Evolutionary conservation across 1,284 basidiomycete genomes (phyloP).

Genomic region (Trametes polyzona): DNA sequence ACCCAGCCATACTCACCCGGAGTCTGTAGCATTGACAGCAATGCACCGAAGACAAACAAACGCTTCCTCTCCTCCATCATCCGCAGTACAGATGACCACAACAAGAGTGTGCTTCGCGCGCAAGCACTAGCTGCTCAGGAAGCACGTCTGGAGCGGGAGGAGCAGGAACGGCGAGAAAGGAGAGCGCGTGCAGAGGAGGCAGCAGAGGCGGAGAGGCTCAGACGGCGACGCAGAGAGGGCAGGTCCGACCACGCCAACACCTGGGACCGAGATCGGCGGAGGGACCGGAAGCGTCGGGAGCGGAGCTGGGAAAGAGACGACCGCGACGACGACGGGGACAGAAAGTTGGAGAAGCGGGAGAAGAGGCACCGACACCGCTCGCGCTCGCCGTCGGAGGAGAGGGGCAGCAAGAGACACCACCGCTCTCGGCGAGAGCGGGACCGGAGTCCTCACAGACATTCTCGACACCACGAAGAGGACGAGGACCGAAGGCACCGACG

Average conservation of each 20-base stretch:
- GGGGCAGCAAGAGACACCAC: constrained; percentile 15
- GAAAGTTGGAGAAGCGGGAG: constrained; percentile 34
- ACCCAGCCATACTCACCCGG: constrained; percentile 9
- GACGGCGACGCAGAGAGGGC: constrained; percentile 44
- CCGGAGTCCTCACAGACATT: constrained; percentile 7
- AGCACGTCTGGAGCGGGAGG: constrained; percentile 64
- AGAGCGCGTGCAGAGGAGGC: constrained; percentile 72
- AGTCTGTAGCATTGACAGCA: constrained; percentile 41
- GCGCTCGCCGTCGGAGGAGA: constrained; percentile 29
- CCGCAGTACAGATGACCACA: constrained; percentile 90
- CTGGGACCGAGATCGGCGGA: constrained; percentile 30
- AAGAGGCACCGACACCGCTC: constrained; percentile 29
- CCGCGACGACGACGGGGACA: constrained; percentile 46
- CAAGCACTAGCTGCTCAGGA: constrained; percentile 80
- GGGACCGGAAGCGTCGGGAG: constrained; percentile 38
- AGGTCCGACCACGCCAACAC: constrained; percentile 36
- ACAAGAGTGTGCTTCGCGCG: constrained; percentile 77
- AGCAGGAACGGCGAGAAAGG: constrained; percentile 63
- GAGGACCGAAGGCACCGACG: constrained; percentile 12
- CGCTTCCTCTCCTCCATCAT: constrained; percentile 90
- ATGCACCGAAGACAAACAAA: constrained; percentile 86
- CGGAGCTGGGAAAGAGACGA: constrained; percentile 46
- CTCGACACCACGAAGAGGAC: constrained; percentile 14
- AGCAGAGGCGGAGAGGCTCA: constrained; percentile 59
- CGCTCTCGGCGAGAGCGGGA: constrained; percentile 15